phyloP scores from a whole-genome alignment of 257 asterid genomes.

The Solanum chiquidenum region DNA sequence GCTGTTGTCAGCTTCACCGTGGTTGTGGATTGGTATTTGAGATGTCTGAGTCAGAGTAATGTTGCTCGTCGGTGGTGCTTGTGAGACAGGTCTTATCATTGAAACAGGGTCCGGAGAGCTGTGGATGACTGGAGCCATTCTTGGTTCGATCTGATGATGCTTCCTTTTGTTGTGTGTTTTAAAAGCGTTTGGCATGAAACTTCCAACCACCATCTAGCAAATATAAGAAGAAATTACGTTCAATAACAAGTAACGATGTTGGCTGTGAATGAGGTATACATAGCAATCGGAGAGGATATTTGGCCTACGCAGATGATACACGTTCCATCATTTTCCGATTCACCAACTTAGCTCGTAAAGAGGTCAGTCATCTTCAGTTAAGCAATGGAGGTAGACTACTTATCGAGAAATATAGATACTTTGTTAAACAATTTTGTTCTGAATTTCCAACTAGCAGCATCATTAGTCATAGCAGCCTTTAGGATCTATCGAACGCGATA shows the following conservation, averaged over 20 bases:
- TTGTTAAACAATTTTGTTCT: neutral
- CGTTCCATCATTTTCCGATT: neutral
- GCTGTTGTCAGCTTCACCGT: constrained; percentile 36
- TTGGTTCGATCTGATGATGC: constrained; percentile 26
- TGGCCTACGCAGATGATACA: neutral
- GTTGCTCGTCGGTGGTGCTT: constrained; percentile 36
- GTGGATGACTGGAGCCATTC: constrained; percentile 24
- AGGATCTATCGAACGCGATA: neutral
- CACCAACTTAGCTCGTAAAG: neutral
- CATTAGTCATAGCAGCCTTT: neutral
- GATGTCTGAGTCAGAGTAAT: constrained; percentile 17
- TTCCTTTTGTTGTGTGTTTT: constrained; percentile 29
- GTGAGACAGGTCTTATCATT: constrained; percentile 48
- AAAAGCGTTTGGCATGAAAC: constrained; percentile 46
- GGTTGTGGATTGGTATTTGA: constrained; percentile 38
- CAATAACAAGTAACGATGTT: neutral
- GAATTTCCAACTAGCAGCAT: neutral
- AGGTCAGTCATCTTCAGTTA: neutral
- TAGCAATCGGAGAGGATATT: neutral
- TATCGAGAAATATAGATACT: neutral
- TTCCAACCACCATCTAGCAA: constrained; percentile 70
- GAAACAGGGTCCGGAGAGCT: constrained; percentile 32
- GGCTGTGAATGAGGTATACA: neutral
- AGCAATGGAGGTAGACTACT: neutral
- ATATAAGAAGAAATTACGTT: neutral